phyloP scores from a whole-genome alignment of 768 basidiomycete genomes.

The Exidia glandulosa region DNA sequence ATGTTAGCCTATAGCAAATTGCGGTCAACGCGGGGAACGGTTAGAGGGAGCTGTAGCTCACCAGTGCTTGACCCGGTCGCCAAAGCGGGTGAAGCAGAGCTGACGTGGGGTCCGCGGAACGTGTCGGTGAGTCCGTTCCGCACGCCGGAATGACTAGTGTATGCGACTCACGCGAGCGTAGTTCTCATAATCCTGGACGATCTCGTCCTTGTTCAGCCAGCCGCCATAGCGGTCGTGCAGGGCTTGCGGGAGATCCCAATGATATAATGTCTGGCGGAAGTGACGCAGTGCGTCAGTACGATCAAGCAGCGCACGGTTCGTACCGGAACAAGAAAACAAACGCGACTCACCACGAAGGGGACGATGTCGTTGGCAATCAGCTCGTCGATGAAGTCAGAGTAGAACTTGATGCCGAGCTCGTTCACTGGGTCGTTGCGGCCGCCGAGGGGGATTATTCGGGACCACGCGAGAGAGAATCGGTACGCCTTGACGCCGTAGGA shows the following conservation, averaged over 20 bases:
- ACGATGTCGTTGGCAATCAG: constrained; percentile 51
- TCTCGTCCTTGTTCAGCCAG: constrained; percentile 63
- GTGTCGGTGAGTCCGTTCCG: neutral
- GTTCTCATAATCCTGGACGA: constrained; percentile 50
- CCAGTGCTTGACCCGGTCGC: constrained; percentile 70
- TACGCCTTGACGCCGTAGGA: constrained; percentile 60
- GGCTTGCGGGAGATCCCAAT: constrained; percentile 71
- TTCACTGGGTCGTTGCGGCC: constrained; percentile 67
- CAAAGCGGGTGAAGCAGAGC: constrained; percentile 66
- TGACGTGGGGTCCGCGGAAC: constrained; percentile 15
- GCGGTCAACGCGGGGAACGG: neutral
- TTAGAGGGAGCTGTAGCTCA: constrained; percentile 10
- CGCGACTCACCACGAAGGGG: constrained; percentile 49
- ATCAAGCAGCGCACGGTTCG: neutral
- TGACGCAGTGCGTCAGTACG: constrained; percentile 6
- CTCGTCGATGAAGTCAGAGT: constrained; percentile 59
- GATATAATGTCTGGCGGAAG: constrained; percentile 46
- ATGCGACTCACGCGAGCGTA: constrained; percentile 40
- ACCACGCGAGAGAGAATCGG: constrained; percentile 70
- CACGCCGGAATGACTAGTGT: neutral
- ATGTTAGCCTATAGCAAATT: constrained; percentile 39
- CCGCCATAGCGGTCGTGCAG: constrained; percentile 66
- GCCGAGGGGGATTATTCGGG: constrained; percentile 61
- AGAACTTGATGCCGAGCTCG: constrained; percentile 55
- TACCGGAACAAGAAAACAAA: neutral